Percentiles rank a stretch among this genome's conserved stretches.
Conservation (phyloP, 352 stramenopile genomes). For the Phytophthora ramorum region DNA sequence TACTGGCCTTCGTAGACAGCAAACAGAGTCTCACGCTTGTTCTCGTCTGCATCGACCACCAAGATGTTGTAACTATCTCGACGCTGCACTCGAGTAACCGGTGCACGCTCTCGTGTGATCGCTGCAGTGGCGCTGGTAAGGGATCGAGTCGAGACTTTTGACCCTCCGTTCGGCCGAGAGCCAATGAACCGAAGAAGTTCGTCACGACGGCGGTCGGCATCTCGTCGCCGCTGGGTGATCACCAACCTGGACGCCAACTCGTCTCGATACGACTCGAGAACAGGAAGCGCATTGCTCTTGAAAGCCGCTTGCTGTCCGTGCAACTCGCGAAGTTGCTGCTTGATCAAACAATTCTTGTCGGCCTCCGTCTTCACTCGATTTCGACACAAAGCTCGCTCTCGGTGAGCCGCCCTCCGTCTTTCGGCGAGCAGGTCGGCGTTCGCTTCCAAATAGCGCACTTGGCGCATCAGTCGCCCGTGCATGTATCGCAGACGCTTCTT, state of each 20-base stretch:
- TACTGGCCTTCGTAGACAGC: constrained; percentile 71
- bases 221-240: constrained; percentile 46
- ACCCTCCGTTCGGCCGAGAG: constrained; percentile 15
- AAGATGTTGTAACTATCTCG: constrained; percentile 43
- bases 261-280: constrained; percentile 57
- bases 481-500: constrained; percentile 62
- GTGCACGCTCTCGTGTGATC: constrained; percentile 15
- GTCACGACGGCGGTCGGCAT: constrained; percentile 56
- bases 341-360: constrained; percentile 42
- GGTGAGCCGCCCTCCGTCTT: constrained; percentile 28
- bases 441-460: constrained; percentile 46
- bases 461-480: constrained; percentile 46
- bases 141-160: constrained; percentile 14
- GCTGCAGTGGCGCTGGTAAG: constrained; percentile 16
- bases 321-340: constrained; percentile 36
- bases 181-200: constrained; percentile 60
- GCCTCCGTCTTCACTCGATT: constrained; percentile 46
- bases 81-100: constrained; percentile 16
- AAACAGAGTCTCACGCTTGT: constrained; percentile 58
- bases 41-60: constrained; percentile 28
- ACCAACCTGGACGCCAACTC: constrained; percentile 55
- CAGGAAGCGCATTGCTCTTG: constrained; percentile 33
- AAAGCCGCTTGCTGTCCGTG: constrained; percentile 31
- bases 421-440: constrained; percentile 43
- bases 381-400: constrained; percentile 45